phyloP scores from a whole-genome alignment of 345 rosid species.

The Pistacia vera region DNA sequence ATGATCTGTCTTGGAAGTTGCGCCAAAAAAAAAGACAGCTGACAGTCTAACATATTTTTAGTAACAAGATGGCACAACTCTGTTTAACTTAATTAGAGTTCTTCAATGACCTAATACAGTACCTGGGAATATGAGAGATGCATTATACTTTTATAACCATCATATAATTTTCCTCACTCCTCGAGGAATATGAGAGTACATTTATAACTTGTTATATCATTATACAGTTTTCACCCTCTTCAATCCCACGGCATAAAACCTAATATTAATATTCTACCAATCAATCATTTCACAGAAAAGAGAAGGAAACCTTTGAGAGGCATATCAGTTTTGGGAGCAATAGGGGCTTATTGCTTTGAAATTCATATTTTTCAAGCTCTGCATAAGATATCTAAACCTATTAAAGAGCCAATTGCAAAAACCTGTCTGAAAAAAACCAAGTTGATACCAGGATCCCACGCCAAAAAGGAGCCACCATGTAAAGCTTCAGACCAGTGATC shows the following conservation, averaged over 20 bases:
- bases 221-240: neutral
- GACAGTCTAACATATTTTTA: neutral
- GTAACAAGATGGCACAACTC: neutral
- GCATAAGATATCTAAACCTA: conserved; percentile 26
- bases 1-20: neutral
- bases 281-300: conserved; percentile 14
- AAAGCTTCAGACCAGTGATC: conserved; percentile 83
- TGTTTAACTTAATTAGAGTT: neutral
- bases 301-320: conserved; percentile 64
- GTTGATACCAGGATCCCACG: conserved; percentile 43
- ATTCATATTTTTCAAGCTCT: conserved; percentile 82
- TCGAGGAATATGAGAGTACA: neutral
- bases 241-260: too few species aligned
- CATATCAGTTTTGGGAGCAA: conserved; percentile 58
- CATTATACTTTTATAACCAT: neutral
- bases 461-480: conserved; percentile 97
- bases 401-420: neutral
- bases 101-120: neutral
- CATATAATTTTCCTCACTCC: too few species aligned
- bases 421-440: neutral
- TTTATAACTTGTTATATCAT: neutral
- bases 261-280: too few species aligned
- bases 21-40: neutral
- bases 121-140: neutral
- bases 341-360: conserved; percentile 57